Base-by-base conservation (phyloP, 2,329 filamentous ascomycete species). In the Ceratocystis alfenasii region DNA sequence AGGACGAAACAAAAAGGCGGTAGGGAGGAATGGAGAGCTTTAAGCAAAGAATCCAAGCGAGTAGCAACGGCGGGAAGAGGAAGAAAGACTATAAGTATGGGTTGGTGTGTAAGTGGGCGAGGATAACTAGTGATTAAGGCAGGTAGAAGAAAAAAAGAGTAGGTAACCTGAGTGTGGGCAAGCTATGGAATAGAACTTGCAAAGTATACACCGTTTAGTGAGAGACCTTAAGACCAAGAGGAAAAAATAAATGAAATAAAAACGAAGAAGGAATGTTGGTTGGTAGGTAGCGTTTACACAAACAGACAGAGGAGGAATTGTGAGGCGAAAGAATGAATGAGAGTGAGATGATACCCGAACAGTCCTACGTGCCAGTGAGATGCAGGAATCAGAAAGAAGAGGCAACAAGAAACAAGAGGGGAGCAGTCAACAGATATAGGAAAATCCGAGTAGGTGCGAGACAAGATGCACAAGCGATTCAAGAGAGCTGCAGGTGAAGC, bases 361-460 rank as follows among this genome's bases (percentile, higher is more conserved):
- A 33, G 61, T 65, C 41, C 53, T 65, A 55, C 63, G 55, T 65
- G 63, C 63, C 63, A 65, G 55, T 65, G 53, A 59, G 63, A 45
- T 41, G 50, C 25, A 60, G 63, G 63, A 65, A 65, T 65, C 41
- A 60, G 50, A 57, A 45, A 15, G n/a, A 57, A 41, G 28, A 48
- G 53, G 41, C 50, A 46, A 61, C 48, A 22, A 25, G 22, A 65
- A 60, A 22, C 28, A 59, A 61, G 63, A 65, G 63, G 63, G 53
- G 25, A 60, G 12, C 28, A 36, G 22, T 48, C 62, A n/a, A 41
- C 48, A 65, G 63, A 65, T 65, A 65, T 65, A 65, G 50, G 63
- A 60, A 59, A 41, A 59, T 12, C 50, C 53, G 12, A 60, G 61
- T 10, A 46, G 61, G 30, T 63, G 22, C 12, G 25, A 63, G 44